Evolutionary conservation across 1,284 basidiomycete species (phyloP).

Genomic region (Rugosomyces carneus): DNA sequence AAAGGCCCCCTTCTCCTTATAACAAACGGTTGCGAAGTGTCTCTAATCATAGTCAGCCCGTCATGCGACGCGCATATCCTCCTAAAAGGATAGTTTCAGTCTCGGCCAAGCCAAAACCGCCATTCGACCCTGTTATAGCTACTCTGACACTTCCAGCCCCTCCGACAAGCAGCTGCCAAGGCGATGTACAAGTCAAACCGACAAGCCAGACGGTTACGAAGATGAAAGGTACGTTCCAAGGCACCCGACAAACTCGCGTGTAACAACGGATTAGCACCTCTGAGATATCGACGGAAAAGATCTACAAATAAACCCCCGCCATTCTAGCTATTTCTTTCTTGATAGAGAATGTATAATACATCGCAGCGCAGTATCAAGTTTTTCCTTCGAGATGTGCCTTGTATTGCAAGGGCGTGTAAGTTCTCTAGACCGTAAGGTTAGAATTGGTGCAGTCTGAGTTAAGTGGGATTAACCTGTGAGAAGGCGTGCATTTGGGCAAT

Average conservation of each 20-base stretch:
- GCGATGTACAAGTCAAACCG: too few species aligned
- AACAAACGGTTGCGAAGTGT: constrained; percentile 14
- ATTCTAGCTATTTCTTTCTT: too few species aligned
- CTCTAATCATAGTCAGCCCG: constrained; percentile 8
- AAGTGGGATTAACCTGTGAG: constrained; percentile 63
- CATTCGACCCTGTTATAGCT: constrained; percentile 10
- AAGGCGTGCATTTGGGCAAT: constrained; percentile 80
- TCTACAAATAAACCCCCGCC: too few species aligned
- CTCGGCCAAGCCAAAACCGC: constrained; percentile 3
- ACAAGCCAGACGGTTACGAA: too few species aligned
- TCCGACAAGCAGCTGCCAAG: constrained; percentile 6
- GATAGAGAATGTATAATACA: neutral
- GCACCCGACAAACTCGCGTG: too few species aligned
- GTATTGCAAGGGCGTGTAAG: constrained; percentile 68
- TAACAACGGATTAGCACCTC: neutral
- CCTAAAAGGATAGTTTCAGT: constrained; percentile 8
- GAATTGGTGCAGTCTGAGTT: too few species aligned
- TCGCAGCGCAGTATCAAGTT: neutral
- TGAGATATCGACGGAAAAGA: neutral
- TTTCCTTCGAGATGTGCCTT: constrained; percentile 28
- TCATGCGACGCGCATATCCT: constrained; percentile 2
- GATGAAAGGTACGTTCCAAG: too few species aligned
- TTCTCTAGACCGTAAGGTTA: constrained; percentile 61
- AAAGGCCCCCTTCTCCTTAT: constrained; percentile 11
- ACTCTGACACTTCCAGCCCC: constrained; percentile 12